Evolutionary conservation across 257 asterid genomes (phyloP).

Genomic region (Nicotiana obtusifolia): DNA sequence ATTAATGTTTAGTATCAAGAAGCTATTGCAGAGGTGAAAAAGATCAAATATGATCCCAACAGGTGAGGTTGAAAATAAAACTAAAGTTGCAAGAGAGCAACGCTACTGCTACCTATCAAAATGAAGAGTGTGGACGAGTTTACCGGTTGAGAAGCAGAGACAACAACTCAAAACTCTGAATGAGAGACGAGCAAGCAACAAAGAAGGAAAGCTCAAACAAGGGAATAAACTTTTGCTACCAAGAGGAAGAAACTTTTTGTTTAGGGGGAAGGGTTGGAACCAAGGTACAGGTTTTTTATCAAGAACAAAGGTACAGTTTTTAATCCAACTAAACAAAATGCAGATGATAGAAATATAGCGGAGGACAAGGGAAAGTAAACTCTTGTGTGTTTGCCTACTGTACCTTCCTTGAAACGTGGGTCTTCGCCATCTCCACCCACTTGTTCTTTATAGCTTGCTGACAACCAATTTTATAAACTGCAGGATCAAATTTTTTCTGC

Average conservation of each 20-base stretch:
- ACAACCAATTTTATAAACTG: constrained; percentile 71
- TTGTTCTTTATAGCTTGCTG: constrained; percentile 86
- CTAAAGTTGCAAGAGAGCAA: background rate
- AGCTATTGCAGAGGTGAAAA: too few species aligned
- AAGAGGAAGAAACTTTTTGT: background rate
- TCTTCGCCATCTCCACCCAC: constrained; percentile 80
- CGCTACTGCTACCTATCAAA: background rate
- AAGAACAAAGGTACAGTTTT: background rate
- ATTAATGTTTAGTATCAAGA: too few species aligned
- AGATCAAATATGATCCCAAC: too few species aligned
- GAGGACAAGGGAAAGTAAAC: background rate
- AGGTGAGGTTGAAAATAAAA: background rate
- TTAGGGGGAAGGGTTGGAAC: background rate
- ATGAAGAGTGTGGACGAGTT: background rate
- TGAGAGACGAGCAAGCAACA: background rate
- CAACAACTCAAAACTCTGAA: background rate
- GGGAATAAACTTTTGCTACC: background rate
- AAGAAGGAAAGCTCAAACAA: background rate
- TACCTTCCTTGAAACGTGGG: constrained; percentile 76
- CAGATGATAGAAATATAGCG: too few species aligned
- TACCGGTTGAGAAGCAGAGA: background rate
- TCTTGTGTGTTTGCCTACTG: constrained; percentile 11
- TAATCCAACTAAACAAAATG: too few species aligned
- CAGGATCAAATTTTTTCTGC: constrained; percentile 66
- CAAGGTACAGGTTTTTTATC: background rate